phyloP scores from a whole-genome alignment of 164 flowering plant genomes.

The Annona cherimola region DNA sequence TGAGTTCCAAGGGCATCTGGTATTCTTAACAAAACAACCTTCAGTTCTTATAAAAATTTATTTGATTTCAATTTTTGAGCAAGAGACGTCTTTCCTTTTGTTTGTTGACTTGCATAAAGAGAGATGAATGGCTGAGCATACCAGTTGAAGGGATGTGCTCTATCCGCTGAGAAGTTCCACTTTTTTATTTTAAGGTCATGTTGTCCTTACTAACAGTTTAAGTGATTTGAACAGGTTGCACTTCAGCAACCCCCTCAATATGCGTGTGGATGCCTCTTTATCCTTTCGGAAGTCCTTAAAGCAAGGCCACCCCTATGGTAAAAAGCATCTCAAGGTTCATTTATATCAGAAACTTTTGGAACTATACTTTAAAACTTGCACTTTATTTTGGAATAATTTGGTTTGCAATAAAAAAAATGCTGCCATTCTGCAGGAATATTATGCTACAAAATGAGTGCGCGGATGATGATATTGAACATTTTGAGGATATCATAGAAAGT shows the following conservation, averaged over 20 bases:
- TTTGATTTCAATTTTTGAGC: background rate
- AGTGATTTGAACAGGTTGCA: slow-evolving; percentile 52
- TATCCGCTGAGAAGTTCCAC: background rate
- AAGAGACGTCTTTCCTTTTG: background rate
- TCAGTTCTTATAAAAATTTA: too few species aligned
- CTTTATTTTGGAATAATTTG: background rate
- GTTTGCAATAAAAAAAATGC: background rate
- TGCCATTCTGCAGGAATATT: slow-evolving; percentile 50
- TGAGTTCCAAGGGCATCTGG: too few species aligned
- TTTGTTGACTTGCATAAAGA: background rate
- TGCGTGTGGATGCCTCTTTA: slow-evolving; percentile 89
- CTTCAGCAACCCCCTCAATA: slow-evolving; percentile 95
- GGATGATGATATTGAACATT: slow-evolving; percentile 96
- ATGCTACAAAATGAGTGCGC: slow-evolving; percentile 74
- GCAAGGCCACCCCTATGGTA: slow-evolving; percentile 92
- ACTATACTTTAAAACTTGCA: background rate
- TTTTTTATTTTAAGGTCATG: background rate
- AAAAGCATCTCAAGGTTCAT: slow-evolving; percentile 3
- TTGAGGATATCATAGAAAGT: slow-evolving; percentile 72
- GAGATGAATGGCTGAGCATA: background rate
- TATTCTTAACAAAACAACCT: too few species aligned
- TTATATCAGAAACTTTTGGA: too few species aligned
- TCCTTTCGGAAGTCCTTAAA: slow-evolving; percentile 93
- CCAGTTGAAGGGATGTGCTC: background rate
- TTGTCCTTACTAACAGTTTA: background rate